phyloP scores from a whole-genome alignment of 2,329 filamentous ascomycete species.

The Colletotrichum sp. region DNA sequence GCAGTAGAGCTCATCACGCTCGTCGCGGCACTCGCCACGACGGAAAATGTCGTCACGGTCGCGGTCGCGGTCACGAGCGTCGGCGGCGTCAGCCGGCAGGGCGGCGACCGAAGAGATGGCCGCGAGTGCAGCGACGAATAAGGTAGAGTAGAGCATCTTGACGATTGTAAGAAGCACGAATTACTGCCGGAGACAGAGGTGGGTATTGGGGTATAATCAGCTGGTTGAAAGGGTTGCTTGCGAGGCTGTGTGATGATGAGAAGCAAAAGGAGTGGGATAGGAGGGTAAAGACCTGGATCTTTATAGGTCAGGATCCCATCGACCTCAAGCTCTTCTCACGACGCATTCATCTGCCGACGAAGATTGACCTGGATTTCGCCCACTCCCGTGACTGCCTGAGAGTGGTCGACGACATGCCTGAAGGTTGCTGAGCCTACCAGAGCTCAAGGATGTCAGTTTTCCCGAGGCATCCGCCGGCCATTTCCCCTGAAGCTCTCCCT shows the following conservation, averaged over 20 bases:
- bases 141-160: constrained; percentile 10
- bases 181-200: not conserved
- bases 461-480: not conserved
- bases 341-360: not conserved
- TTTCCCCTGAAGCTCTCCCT: not conserved
- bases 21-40: constrained; percentile 5
- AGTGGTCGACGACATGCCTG: not conserved
- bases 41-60: not conserved
- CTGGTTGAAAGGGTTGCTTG: constrained; percentile 7
- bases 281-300: not conserved
- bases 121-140: constrained; percentile 5
- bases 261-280: not conserved
- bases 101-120: constrained; percentile 10
- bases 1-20: constrained; percentile 11
- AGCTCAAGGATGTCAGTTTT: not conserved
- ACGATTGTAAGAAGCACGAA: not conserved
- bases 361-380: not conserved
- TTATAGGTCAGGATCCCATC: not conserved
- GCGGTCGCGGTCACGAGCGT: not conserved
- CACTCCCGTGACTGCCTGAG: not conserved
- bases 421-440: not conserved
- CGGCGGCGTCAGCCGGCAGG: not conserved
- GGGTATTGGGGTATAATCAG: constrained; percentile 1
- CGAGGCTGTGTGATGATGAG: not conserved
- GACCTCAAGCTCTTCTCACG: not conserved